A percentile compares a stretch with the other conserved stretches of the same genome.
phyloP scores from a whole-genome alignment of 768 basidiomycete species.

The Cystofilobasidium ferigula region DNA sequence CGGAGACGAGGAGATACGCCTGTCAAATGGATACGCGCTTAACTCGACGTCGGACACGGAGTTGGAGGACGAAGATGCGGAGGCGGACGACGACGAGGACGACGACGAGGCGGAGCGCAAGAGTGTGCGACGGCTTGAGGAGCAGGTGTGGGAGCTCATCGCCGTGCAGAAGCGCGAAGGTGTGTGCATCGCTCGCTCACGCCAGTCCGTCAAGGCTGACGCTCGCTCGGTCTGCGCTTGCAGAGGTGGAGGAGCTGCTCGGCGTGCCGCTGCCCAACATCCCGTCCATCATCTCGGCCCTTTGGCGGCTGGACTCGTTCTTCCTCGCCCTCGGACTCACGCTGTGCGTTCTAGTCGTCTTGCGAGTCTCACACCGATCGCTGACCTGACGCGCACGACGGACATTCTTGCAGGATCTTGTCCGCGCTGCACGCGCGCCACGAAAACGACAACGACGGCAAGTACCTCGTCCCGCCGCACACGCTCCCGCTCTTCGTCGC shows the following conservation, averaged over 20 bases:
- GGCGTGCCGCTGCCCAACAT: slow-evolving; percentile 27
- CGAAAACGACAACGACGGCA: background rate
- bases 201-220: background rate
- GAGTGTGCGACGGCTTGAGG: slow-evolving; percentile 4
- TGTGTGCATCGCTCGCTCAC: background rate
- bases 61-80: background rate
- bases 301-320: slow-evolving; percentile 25
- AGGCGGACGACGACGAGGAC: slow-evolving; percentile 1
- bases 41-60: background rate
- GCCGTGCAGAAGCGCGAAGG: slow-evolving; percentile 20
- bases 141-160: slow-evolving; percentile 19
- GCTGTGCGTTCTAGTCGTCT: slow-evolving; percentile 6
- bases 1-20: background rate
- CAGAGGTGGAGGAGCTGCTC: slow-evolving; percentile 21
- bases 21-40: background rate
- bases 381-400: background rate
- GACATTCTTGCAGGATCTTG: slow-evolving; percentile 5
- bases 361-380: background rate
- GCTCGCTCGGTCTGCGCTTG: background rate
- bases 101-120: background rate
- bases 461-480: slow-evolving; percentile 1
- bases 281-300: slow-evolving; percentile 19
- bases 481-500: slow-evolving; percentile 12
- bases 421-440: slow-evolving; percentile 6
- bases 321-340: slow-evolving; percentile 24